These are phyloP conservation scores for Closterium sp. DNA, from an alignment of 139 green algal species.

Conservation along the genomic window DNA sequence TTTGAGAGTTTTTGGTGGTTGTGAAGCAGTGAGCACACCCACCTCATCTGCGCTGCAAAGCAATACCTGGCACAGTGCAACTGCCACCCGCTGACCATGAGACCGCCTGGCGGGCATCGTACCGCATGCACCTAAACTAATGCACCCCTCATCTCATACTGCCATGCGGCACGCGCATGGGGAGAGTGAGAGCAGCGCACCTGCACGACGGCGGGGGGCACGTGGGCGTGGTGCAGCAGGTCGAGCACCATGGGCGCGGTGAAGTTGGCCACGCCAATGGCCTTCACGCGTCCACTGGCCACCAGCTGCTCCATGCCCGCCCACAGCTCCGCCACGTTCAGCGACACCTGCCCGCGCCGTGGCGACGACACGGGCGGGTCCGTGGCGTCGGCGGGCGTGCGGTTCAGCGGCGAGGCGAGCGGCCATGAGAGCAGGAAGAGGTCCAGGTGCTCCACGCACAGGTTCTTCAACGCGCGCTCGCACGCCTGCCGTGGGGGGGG, in stretches of 20 bases:
- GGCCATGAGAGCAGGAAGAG: slow-evolving; percentile 57
- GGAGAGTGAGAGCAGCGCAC: neutral
- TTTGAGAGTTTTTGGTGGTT: too few relatives aligned
- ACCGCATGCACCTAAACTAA: too few relatives aligned
- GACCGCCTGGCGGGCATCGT: too few relatives aligned
- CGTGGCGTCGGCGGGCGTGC: slow-evolving; percentile 44
- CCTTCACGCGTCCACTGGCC: slow-evolving; percentile 34
- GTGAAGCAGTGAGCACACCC: too few relatives aligned
- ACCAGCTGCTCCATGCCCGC: slow-evolving; percentile 55
- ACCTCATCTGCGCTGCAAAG: too few relatives aligned
- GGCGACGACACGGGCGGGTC: slow-evolving; percentile 9
- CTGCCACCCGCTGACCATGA: too few relatives aligned
- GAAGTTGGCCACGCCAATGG: slow-evolving; percentile 59
- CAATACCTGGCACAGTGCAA: too few relatives aligned
- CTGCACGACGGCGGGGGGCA: slow-evolving; percentile 35
- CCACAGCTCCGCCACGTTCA: slow-evolving; percentile 25
- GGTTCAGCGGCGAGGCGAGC: neutral
- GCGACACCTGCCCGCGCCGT: neutral
- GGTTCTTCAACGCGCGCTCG: slow-evolving; percentile 30
- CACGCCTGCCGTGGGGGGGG: neutral
- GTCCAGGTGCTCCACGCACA: slow-evolving; percentile 49
- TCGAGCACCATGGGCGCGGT: slow-evolving; percentile 36
- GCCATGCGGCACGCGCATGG: too few relatives aligned
- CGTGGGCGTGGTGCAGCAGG: slow-evolving; percentile 21
- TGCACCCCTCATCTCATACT: too few relatives aligned